phyloP scores from a whole-genome alignment of 2,329 filamentous ascomycete species.

The Beauveria sp. region DNA sequence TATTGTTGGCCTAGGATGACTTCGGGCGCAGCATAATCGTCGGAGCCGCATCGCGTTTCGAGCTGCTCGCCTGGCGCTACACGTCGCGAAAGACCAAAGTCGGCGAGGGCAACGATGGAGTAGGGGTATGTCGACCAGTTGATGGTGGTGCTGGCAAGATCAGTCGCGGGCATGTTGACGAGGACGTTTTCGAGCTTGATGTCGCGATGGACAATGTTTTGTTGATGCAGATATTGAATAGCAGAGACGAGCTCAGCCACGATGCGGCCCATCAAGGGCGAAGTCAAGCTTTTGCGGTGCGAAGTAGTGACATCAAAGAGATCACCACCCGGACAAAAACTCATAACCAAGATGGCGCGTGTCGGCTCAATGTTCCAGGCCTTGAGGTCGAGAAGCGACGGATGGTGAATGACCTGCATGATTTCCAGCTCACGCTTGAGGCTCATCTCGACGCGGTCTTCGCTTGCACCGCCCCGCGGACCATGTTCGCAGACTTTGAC shows the following conservation, averaged over 20 bases:
- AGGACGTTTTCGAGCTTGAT: conserved; percentile 97
- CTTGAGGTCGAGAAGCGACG: conserved; percentile 83
- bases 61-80: conserved; percentile 81
- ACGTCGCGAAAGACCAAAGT: conserved; percentile 80
- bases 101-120: conserved; percentile 80
- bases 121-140: conserved; percentile 72
- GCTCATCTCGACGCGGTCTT: conserved; percentile 87
- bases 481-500: conserved; percentile 95
- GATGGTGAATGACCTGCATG: conserved; percentile 79
- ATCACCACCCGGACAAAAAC: conserved; percentile 90
- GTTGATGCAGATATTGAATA: conserved; percentile 74
- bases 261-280: conserved; percentile 68
- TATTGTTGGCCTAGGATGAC: conserved; percentile 94
- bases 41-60: conserved; percentile 89
- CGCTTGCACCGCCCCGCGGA: conserved; percentile 84
- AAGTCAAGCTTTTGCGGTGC: conserved; percentile 59
- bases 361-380: conserved; percentile 82
- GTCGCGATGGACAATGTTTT: conserved; percentile 88
- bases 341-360: conserved; percentile 76
- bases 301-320: conserved; percentile 85
- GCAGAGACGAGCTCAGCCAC: conserved; percentile 85
- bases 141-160: conserved; percentile 54
- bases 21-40: conserved; percentile 95
- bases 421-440: conserved; percentile 94
- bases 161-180: conserved; percentile 67